Evolutionary conservation across 257 asterid genomes (phyloP).

Genomic region (Hygrophila difformis): DNA sequence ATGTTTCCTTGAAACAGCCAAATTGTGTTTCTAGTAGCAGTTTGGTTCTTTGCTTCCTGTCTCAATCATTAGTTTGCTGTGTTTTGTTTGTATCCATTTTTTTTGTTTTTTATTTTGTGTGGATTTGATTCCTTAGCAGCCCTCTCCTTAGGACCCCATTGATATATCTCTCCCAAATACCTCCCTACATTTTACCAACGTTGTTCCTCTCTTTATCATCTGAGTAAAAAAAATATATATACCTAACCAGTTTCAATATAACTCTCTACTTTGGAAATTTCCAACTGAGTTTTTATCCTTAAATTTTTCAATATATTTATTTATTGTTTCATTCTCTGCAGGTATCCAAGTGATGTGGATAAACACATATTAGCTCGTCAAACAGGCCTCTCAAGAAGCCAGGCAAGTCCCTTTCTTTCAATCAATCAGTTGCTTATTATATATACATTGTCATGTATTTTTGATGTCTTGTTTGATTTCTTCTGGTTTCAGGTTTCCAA

Average conservation of each 20-base stretch:
- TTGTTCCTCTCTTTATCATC: neutral
- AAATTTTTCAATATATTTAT: too few species aligned
- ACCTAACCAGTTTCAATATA: constrained; percentile 7
- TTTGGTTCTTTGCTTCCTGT: constrained; percentile 19
- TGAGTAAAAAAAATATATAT: constrained; percentile 1
- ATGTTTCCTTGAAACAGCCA: constrained; percentile 12
- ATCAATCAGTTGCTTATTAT: constrained; percentile 3
- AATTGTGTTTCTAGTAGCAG: constrained; percentile 13
- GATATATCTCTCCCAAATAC: constrained; percentile 1
- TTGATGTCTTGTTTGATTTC: too few species aligned
- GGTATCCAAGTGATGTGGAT: constrained; percentile 99
- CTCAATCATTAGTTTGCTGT: constrained; percentile 33
- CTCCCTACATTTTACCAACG: neutral
- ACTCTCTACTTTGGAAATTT: neutral
- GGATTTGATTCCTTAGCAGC: constrained; percentile 31
- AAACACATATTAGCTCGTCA: constrained; percentile 93
- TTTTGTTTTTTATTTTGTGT: constrained; percentile 19
- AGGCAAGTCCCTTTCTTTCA: constrained; percentile 52
- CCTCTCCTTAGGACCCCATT: constrained; percentile 24
- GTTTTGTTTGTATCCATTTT: neutral
- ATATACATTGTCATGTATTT: too few species aligned
- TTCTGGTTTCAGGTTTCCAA: constrained; percentile 73
- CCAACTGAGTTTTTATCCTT: neutral
- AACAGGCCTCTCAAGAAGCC: constrained; percentile 98
- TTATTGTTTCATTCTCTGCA: constrained; percentile 24